Conservation (phyloP, 768 basidiomycete genomes). For the Tricholoma hemisulphureum region DNA sequence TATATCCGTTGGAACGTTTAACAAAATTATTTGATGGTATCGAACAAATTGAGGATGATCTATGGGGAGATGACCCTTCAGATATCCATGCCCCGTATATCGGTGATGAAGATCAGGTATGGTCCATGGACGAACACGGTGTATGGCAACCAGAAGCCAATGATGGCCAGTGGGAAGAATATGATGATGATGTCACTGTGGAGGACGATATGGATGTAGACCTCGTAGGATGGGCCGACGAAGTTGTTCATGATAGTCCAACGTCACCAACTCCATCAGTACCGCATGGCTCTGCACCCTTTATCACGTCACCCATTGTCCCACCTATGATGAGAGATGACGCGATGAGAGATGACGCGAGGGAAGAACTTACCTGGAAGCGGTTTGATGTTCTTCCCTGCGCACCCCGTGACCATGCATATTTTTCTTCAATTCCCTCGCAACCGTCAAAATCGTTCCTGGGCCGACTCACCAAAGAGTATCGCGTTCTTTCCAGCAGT, state of each 20-base stretch:
- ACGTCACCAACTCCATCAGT: neutral
- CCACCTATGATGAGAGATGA: neutral
- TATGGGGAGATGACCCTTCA: slow-evolving; percentile 53
- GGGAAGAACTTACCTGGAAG: slow-evolving; percentile 58
- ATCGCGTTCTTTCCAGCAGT: slow-evolving; percentile 72
- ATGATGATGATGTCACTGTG: slow-evolving; percentile 28
- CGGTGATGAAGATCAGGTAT: slow-evolving; percentile 40
- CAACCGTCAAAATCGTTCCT: slow-evolving; percentile 75
- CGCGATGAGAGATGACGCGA: slow-evolving; percentile 11
- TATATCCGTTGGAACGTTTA: slow-evolving; percentile 64
- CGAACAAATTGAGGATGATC: slow-evolving; percentile 73
- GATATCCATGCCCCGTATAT: slow-evolving; percentile 42
- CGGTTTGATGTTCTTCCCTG: slow-evolving; percentile 78
- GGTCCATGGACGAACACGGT: slow-evolving; percentile 45
- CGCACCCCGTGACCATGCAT: slow-evolving; percentile 83
- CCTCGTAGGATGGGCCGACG: slow-evolving; percentile 16
- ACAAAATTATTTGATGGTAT: slow-evolving; percentile 79
- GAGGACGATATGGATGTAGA: slow-evolving; percentile 20
- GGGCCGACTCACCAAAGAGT: slow-evolving; percentile 77
- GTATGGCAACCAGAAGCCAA: slow-evolving; percentile 47
- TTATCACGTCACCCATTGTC: neutral
- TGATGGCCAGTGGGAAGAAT: slow-evolving; percentile 39
- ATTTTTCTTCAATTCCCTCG: slow-evolving; percentile 55
- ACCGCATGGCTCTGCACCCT: neutral
- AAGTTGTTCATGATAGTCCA: slow-evolving; percentile 4